These are phyloP conservation scores for Colletotrichum falcatum DNA, from an alignment of 2,329 filamentous ascomycete species.

Conservation along the genomic window DNA sequence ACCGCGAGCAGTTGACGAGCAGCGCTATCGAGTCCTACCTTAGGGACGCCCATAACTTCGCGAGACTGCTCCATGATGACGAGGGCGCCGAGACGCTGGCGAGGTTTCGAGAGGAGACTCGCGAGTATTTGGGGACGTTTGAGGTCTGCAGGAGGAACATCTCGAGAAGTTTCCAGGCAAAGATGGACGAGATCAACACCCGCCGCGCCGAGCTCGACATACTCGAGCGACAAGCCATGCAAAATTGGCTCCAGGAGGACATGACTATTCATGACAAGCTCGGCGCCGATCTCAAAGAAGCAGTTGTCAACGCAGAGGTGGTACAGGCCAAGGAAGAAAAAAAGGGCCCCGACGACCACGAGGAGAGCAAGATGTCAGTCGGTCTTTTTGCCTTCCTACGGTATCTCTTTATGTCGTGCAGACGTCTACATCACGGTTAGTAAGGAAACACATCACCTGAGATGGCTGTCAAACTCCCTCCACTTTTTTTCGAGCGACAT, in stretches of 20 bases:
- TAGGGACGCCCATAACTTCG: neutral
- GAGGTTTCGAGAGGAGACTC: neutral
- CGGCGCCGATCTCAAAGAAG: neutral
- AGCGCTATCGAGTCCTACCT: neutral
- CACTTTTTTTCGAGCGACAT: neutral
- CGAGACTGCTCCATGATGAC: conserved; percentile 48
- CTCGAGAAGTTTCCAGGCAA: neutral
- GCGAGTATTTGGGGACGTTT: neutral
- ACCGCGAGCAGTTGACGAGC: neutral
- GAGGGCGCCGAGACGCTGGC: conserved; percentile 34
- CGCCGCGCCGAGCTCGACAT: neutral
- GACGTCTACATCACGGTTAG: too few relatives aligned
- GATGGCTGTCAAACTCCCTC: neutral
- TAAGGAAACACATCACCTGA: neutral
- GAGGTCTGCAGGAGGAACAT: conserved; percentile 1
- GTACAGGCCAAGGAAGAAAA: too few relatives aligned
- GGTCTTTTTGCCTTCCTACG: neutral
- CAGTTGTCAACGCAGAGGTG: neutral
- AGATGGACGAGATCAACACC: neutral
- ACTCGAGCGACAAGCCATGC: neutral
- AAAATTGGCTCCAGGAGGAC: neutral
- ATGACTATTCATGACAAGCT: neutral
- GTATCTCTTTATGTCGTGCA: neutral
- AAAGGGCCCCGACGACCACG: neutral
- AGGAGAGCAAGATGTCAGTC: neutral